Evolutionary conservation across 2,329 filamentous ascomycete species (phyloP), one percentile per base, ranked within the genome.

Genomic region (Xylariaceae sp.): DNA sequence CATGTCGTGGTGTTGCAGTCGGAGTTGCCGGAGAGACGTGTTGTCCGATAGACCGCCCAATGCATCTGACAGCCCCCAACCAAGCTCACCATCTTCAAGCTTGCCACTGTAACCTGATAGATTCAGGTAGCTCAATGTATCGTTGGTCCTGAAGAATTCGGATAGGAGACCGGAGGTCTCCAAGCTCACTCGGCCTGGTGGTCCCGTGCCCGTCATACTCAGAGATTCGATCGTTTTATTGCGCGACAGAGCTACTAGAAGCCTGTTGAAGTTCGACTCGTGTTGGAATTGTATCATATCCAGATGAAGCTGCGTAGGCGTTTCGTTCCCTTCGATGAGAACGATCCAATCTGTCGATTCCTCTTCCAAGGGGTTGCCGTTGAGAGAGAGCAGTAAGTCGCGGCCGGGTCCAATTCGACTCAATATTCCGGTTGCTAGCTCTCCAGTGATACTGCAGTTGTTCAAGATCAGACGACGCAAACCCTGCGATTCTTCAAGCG

Each of bases 201-300:
- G 79, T 0, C 81, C 78, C 3, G 81, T 82, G 17, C 82, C 82
- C 0, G 79, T 80, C 51, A 85, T 72, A 61, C 78, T 84, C 41
- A 85, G 73, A 50, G 80, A 79, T 47, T 78, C 71, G 50, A 85
- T 79, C 3, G 78, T 76, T 10, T 72, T 75, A 60, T 81, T 82
- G n/a, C 74, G 66, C 0, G 81, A 75, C 53, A 85, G 71, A 2
- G 81, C 79, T 13, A 70, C 73, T 60, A 84, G 69, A 3, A 85
- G 74, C 56, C 75, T 76, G 57, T 81, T 75, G 64, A 81, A 85
- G 65, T 76, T 82, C 8, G 68, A 68, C 66, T 84, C 82, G 45
- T 78, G 71, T 17, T 74, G 73, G 64, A 84, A 83, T 61, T 84
- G 80, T n/a, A 83, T 73, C 81, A 84, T 83, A 62, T 83, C 79